Conservation (phyloP, 2,329 filamentous ascomycete genomes). For the Xylaria sp. region DNA sequence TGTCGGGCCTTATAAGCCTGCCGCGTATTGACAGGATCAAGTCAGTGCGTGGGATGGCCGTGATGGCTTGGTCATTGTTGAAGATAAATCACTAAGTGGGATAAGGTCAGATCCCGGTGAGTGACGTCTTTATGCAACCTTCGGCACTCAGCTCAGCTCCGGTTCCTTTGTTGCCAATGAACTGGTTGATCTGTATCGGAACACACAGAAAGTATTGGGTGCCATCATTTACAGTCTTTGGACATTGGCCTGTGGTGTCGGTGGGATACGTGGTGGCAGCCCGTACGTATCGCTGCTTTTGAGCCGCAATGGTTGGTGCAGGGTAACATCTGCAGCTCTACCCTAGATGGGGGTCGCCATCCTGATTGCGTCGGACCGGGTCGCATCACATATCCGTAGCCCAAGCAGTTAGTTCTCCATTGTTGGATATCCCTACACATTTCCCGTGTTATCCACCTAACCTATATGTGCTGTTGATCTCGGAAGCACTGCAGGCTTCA, state of each 20-base stretch:
- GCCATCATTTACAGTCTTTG: background rate
- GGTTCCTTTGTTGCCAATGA: background rate
- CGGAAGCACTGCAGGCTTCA: background rate
- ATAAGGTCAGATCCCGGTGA: slow-evolving; percentile 17
- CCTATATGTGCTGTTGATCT: background rate
- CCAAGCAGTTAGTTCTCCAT: background rate
- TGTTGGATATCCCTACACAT: no score
- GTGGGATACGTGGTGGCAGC: background rate
- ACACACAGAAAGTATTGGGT: background rate
- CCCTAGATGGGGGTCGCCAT: background rate
- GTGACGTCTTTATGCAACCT: slow-evolving; percentile 29
- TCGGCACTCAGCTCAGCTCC: slow-evolving; percentile 29
- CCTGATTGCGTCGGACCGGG: background rate
- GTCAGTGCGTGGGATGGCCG: background rate
- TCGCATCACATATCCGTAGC: slow-evolving; percentile 4
- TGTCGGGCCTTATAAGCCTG: background rate
- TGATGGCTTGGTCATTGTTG: background rate
- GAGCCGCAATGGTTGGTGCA: background rate
- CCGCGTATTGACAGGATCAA: background rate
- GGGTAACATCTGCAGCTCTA: background rate
- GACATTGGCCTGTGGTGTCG: background rate
- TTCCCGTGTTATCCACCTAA: background rate
- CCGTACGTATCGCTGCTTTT: background rate
- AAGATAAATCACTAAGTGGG: slow-evolving; percentile 2
- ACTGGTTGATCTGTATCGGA: background rate